A percentile compares a stretch with the other conserved stretches of the same genome.
These are phyloP conservation scores for Aspergillus costaricaensis DNA, from an alignment of 2,329 filamentous ascomycete species.

Conservation along the genomic window DNA sequence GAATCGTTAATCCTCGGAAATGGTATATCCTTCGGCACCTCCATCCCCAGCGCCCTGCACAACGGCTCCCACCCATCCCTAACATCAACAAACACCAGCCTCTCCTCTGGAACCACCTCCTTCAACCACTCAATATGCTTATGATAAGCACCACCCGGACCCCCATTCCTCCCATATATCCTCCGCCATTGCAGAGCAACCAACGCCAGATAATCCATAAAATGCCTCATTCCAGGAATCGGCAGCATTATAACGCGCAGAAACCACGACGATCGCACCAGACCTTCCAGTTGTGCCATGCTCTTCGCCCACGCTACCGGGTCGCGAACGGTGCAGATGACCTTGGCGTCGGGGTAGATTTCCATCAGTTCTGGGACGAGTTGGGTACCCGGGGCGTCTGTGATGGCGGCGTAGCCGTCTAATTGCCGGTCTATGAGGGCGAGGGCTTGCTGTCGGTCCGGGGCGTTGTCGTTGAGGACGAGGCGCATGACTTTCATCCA, in stretches of 20 bases:
- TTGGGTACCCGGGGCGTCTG: conserved; percentile 47
- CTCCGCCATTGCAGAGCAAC: conserved; percentile 23
- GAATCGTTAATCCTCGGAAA: conserved; percentile 46
- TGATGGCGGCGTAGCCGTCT: conserved; percentile 50
- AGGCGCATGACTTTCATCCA: conserved; percentile 23
- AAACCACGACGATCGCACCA: conserved; percentile 21
- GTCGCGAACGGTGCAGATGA: conserved; percentile 44
- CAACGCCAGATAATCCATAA: conserved; percentile 22
- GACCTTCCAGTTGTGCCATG: conserved; percentile 21
- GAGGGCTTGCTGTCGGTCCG: background rate
- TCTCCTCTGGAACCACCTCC: conserved; percentile 31
- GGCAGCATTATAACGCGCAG: conserved; percentile 24
- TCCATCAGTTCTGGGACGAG: conserved; percentile 51
- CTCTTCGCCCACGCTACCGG: conserved; percentile 25
- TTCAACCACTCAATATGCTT: conserved; percentile 29
- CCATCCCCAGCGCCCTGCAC: conserved; percentile 46
- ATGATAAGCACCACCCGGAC: conserved; percentile 18
- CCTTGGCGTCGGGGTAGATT: conserved; percentile 53
- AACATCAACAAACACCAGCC: conserved; percentile 40
- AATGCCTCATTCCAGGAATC: conserved; percentile 29
- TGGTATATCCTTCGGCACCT: conserved; percentile 35
- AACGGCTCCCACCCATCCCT: conserved; percentile 51
- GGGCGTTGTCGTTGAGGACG: background rate
- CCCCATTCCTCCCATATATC: conserved; percentile 19
- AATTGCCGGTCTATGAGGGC: conserved; percentile 12